A percentile compares a stretch with the other conserved stretches of the same genome.
Conservation (phyloP, 2,329 filamentous ascomycete species). For the Fusarium graminum region DNA sequence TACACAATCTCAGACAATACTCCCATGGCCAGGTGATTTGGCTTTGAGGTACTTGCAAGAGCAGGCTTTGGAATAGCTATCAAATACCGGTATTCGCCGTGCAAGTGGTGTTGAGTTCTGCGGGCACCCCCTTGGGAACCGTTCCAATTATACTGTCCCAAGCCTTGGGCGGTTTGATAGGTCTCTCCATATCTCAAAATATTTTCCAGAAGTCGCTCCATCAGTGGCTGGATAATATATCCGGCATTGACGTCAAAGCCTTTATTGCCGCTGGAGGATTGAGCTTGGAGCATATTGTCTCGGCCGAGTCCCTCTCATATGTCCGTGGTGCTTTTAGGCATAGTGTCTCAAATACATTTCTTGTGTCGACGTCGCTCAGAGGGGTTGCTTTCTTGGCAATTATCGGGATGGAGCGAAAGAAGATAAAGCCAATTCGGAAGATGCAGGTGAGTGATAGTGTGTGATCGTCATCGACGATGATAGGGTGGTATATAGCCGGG, state of each 20-base stretch:
- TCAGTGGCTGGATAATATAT: conserved; percentile 16
- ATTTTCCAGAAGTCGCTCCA: conserved; percentile 37
- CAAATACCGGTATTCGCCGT: conserved; percentile 59
- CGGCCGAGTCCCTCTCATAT: conserved; percentile 8
- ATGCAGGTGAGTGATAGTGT: background rate
- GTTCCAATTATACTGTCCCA: conserved; percentile 61
- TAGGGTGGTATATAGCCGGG: conserved; percentile 1
- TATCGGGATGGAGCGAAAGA: conserved; percentile 37
- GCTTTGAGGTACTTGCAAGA: conserved; percentile 59
- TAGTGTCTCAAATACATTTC: conserved; percentile 35
- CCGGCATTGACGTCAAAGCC: conserved; percentile 13
- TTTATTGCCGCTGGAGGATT: conserved; percentile 35
- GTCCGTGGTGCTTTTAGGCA: conserved; percentile 36
- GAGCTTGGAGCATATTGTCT: conserved; percentile 30
- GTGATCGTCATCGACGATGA: background rate
- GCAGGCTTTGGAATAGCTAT: conserved; percentile 58
- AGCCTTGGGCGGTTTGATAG: conserved; percentile 56
- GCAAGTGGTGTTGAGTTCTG: conserved; percentile 57
- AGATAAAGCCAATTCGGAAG: conserved; percentile 31
- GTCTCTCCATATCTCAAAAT: conserved; percentile 40
- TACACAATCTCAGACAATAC: conserved; percentile 50
- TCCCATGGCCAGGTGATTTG: conserved; percentile 56
- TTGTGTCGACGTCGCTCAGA: conserved; percentile 41
- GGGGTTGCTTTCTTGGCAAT: conserved; percentile 37
- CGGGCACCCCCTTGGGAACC: conserved; percentile 60